Conservation (phyloP, 2,329 filamentous ascomycete genomes). For the Trichoderma citrinoviride region DNA sequence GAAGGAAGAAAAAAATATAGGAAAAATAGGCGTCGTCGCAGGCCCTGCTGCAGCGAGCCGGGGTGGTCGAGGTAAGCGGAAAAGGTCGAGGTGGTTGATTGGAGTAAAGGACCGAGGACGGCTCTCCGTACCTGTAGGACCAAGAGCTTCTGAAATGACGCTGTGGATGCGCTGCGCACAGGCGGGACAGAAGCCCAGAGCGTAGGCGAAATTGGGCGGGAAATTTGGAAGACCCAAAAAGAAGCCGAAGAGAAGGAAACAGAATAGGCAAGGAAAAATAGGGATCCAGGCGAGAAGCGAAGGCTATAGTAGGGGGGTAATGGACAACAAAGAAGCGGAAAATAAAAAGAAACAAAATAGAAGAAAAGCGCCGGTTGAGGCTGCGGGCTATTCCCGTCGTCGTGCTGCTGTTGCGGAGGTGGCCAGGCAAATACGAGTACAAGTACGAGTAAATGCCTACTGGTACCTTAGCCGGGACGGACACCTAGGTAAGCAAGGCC, state of each 20-base stretch:
- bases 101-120: background rate
- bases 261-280: background rate
- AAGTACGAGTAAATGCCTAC: background rate
- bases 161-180: conserved; percentile 14
- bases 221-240: background rate
- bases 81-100: background rate
- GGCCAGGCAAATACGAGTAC: background rate
- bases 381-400: background rate
- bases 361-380: background rate
- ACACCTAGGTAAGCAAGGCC: background rate
- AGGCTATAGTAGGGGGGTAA: background rate
- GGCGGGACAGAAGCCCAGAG: conserved; percentile 1
- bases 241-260: conserved; percentile 9
- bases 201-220: conserved; percentile 5
- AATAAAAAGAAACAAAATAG: background rate
- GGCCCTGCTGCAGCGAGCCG: conserved; percentile 18
- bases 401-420: conserved; percentile 3
- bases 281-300: background rate
- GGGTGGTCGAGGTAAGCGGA: conserved; percentile 13
- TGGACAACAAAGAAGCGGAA: background rate
- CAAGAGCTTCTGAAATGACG: conserved; percentile 9
- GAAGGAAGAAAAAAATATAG: background rate
- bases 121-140: too few relatives aligned
- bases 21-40: conserved; percentile 7
- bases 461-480: background rate